phyloP scores from a whole-genome alignment of 495 filamentous ascomycete genomes.

The Delitschia confertaspora region DNA sequence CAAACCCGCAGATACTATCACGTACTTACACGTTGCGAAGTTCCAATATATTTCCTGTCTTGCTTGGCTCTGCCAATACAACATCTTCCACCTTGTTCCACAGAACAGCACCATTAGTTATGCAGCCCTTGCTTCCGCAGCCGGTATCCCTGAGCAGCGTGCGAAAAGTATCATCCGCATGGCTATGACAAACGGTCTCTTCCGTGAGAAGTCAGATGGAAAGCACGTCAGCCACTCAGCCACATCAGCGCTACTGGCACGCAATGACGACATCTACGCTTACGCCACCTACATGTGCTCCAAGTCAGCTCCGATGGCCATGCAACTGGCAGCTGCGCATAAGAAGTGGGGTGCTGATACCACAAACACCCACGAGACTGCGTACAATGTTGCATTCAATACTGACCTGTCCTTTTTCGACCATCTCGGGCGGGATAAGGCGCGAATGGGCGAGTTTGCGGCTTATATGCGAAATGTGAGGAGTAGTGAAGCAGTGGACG shows the following conservation, averaged over 20 bases:
- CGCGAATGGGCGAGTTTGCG: conserved; percentile 3
- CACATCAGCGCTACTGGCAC: conserved; percentile 4
- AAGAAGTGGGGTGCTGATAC: neutral
- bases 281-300: conserved; percentile 1
- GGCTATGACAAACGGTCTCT: conserved; percentile 7
- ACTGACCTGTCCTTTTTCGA: conserved; percentile 11
- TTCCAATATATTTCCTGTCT: conserved; percentile 12
- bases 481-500: conserved; percentile 2
- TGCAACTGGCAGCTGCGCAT: neutral
- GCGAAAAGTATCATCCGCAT: conserved; percentile 2
- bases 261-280: neutral
- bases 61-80: conserved; percentile 6
- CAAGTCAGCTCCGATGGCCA: conserved; percentile 1
- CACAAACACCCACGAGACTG: neutral
- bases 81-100: conserved; percentile 6
- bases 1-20: neutral
- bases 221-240: conserved; percentile 3
- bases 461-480: conserved; percentile 5
- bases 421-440: neutral
- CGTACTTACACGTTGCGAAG: neutral
- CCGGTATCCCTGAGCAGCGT: neutral
- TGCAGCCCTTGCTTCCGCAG: neutral
- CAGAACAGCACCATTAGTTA: conserved; percentile 4
- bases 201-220: conserved; percentile 1
- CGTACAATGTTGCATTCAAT: conserved; percentile 9